A percentile compares a stretch with the other conserved stretches of the same genome.
Evolutionary conservation across 1,284 basidiomycete genomes (phyloP).

Genomic region (Stereum hirsutum): DNA sequence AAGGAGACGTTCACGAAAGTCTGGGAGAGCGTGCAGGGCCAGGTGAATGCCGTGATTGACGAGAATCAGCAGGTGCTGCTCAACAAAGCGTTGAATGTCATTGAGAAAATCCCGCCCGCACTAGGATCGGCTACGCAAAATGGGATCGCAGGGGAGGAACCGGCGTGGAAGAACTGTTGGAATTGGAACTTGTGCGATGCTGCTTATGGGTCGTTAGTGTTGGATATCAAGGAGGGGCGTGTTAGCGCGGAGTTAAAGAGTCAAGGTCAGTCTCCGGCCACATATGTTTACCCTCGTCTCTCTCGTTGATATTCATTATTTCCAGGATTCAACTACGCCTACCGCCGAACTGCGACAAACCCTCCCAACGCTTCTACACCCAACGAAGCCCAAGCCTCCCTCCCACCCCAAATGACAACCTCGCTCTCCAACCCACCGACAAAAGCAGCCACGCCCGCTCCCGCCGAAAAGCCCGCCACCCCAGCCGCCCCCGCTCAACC

Average conservation of each 20-base stretch:
- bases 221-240: constrained; percentile 87
- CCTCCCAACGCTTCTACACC: constrained; percentile 31
- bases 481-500: background rate
- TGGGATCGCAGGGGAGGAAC: constrained; percentile 59
- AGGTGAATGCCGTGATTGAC: constrained; percentile 90
- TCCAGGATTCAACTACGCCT: constrained; percentile 92
- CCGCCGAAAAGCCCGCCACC: constrained; percentile 4
- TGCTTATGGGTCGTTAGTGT: constrained; percentile 79
- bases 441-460: constrained; percentile 26
- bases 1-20: constrained; percentile 85
- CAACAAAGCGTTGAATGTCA: constrained; percentile 83
- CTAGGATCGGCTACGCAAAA: constrained; percentile 48
- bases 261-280: constrained; percentile 51
- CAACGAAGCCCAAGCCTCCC: constrained; percentile 26
- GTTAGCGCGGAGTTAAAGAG: constrained; percentile 89
- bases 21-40: constrained; percentile 89
- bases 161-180: constrained; percentile 97
- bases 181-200: constrained; percentile 98
- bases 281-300: constrained; percentile 1
- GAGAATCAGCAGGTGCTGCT: constrained; percentile 85
- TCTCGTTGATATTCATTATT: background rate
- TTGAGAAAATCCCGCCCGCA: constrained; percentile 69
- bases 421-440: constrained; percentile 18
- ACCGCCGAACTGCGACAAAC: constrained; percentile 63
- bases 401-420: constrained; percentile 21